A percentile compares a stretch with the other conserved stretches of the same genome.
Evolutionary conservation across 176 grass and related monocot genomes (phyloP).

Genomic region (Musa beccarii): DNA sequence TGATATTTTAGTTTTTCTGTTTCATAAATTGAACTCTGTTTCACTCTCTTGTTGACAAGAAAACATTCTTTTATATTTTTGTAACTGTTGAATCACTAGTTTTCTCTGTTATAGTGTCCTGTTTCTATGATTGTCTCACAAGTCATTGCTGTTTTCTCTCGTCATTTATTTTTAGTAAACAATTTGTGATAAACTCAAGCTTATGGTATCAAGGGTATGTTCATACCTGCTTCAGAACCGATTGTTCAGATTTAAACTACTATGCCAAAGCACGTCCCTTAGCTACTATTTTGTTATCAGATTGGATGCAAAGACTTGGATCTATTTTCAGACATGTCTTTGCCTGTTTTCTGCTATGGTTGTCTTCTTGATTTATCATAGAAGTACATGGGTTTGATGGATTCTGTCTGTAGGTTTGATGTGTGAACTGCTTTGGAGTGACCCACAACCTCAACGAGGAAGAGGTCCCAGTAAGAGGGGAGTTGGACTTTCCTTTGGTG

Average conservation of each 20-base stretch:
- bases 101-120: no score
- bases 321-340: no score
- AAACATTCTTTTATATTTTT: neutral
- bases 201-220: neutral
- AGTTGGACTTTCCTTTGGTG: conserved; percentile 81
- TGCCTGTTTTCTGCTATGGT: neutral
- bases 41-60: neutral
- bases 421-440: conserved; percentile 90
- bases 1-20: neutral
- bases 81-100: neutral
- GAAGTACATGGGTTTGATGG: neutral
- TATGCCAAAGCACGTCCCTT: no score
- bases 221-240: neutral
- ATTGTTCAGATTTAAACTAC: no score
- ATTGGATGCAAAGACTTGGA: no score
- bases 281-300: no score
- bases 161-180: neutral
- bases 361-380: neutral
- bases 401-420: conserved; percentile 40
- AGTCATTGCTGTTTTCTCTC: neutral
- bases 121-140: neutral
- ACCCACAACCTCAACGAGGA: conserved; percentile 66
- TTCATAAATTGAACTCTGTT: neutral
- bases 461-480: conserved; percentile 87
- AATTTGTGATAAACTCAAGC: neutral